Percentiles rank a stretch among this genome's conserved stretches.
Evolutionary conservation across 2,329 filamentous ascomycete species (phyloP).

Genomic region (Calycina herbarum): DNA sequence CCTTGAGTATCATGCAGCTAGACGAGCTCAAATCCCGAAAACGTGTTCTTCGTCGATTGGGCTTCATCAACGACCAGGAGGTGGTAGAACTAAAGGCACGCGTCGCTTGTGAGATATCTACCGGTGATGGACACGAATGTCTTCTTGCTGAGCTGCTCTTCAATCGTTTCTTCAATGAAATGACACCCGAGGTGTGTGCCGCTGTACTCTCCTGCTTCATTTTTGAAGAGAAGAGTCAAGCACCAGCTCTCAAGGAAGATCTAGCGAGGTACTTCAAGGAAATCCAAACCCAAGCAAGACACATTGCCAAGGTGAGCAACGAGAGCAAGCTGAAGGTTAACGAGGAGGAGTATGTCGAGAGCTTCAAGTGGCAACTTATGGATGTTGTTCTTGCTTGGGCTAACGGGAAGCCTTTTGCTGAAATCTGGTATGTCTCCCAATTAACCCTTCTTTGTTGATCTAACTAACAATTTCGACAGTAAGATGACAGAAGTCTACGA

Average conservation of each 20-base stretch:
- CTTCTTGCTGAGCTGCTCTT: constrained; percentile 92
- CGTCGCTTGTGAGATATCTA: constrained; percentile 95
- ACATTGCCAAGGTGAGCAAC: constrained; percentile 88
- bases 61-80: constrained; percentile 93
- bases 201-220: constrained; percentile 91
- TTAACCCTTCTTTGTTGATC: constrained; percentile 24
- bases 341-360: constrained; percentile 88
- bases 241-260: constrained; percentile 76
- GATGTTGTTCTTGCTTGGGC: constrained; percentile 93
- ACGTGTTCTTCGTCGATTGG: constrained; percentile 87
- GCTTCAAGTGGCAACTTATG: constrained; percentile 95
- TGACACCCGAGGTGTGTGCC: constrained; percentile 84
- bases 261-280: constrained; percentile 82
- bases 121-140: constrained; percentile 79
- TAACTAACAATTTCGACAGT: constrained; percentile 47
- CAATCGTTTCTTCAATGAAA: constrained; percentile 96
- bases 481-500: constrained; percentile 99
- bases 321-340: constrained; percentile 94
- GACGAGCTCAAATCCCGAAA: constrained; percentile 97
- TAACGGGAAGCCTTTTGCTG: constrained; percentile 82
- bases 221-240: constrained; percentile 92
- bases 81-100: constrained; percentile 96
- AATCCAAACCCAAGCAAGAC: constrained; percentile 81
- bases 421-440: constrained; percentile 78
- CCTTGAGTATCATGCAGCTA: constrained; percentile 85